Conservation (phyloP, 441 rosid species). For the Flueggea neowawraea region DNA sequence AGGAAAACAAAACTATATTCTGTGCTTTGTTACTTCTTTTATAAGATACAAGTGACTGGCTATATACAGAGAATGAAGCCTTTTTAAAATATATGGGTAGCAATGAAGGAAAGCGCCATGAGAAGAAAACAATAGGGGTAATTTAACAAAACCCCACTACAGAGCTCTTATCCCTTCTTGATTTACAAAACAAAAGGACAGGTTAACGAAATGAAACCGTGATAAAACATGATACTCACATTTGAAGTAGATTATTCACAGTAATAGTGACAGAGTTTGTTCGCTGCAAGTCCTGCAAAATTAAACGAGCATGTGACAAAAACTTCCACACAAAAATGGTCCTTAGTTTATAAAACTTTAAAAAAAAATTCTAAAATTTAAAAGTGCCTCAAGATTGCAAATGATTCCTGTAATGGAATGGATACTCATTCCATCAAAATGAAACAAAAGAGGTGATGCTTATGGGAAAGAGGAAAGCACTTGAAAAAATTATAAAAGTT, state of each 20-base stretch:
- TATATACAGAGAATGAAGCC: slow-evolving; percentile 42
- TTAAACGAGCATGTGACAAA: not conserved
- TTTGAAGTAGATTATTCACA: slow-evolving; percentile 98
- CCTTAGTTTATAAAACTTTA: too few relatives aligned
- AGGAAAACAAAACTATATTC: slow-evolving; percentile 1
- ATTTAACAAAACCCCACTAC: slow-evolving; percentile 21
- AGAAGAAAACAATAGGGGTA: slow-evolving; percentile 13
- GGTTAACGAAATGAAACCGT: slow-evolving; percentile 4
- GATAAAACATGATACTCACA: slow-evolving; percentile 31
- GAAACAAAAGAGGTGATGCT: too few relatives aligned
- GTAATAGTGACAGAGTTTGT: slow-evolving; percentile 88
- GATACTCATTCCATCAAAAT: too few relatives aligned
- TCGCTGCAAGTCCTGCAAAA: slow-evolving; percentile 77
- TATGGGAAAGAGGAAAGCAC: too few relatives aligned
- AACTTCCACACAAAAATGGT: too few relatives aligned
- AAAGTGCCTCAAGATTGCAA: too few relatives aligned
- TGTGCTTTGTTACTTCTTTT: slow-evolving; percentile 27
- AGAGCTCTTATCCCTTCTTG: slow-evolving; percentile 23
- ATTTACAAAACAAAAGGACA: slow-evolving; percentile 7
- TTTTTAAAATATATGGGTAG: slow-evolving; percentile 13
- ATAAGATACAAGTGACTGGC: slow-evolving; percentile 10
- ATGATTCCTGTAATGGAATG: too few relatives aligned
- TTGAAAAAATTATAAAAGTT: too few relatives aligned
- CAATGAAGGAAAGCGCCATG: slow-evolving; percentile 13
- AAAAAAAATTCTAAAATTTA: too few relatives aligned